Conservation (phyloP, 768 basidiomycete species). For the Leccinum variicolor region DNA sequence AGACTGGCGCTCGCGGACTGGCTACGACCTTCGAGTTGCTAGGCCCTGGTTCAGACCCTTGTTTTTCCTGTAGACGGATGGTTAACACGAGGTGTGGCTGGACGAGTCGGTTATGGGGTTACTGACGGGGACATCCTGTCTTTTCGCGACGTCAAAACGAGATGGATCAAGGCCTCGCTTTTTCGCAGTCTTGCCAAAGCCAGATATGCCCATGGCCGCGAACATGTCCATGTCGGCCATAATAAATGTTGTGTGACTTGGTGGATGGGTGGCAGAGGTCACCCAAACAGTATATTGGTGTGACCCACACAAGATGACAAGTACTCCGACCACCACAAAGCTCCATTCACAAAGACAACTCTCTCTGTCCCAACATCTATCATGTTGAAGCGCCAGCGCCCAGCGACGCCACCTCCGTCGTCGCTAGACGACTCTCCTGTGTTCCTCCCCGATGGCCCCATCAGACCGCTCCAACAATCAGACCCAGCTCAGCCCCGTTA, state of each 20-base stretch:
- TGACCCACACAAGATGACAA: neutral
- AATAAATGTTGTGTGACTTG: neutral
- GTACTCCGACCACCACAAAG: neutral
- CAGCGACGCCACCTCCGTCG: constrained; percentile 41
- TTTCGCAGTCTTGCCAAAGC: constrained; percentile 74
- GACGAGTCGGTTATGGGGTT: constrained; percentile 3
- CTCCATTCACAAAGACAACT: neutral
- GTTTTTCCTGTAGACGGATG: constrained; percentile 14
- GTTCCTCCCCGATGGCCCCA: constrained; percentile 11
- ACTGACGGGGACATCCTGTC: constrained; percentile 39
- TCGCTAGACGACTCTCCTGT: constrained; percentile 26
- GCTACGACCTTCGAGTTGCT: constrained; percentile 21
- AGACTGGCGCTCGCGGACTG: constrained; percentile 13
- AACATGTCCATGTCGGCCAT: constrained; percentile 68
- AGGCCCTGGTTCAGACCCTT: constrained; percentile 14
- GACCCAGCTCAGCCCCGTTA: constrained; percentile 27
- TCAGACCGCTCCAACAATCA: constrained; percentile 10
- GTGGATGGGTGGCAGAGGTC: constrained; percentile 19
- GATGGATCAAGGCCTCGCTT: constrained; percentile 68
- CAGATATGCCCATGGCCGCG: constrained; percentile 79
- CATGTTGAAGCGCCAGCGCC: constrained; percentile 58
- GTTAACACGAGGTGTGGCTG: constrained; percentile 22
- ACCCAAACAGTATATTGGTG: neutral
- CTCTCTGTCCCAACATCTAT: constrained; percentile 2
- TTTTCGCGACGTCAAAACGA: constrained; percentile 76